Evolutionary conservation across 768 basidiomycete species (phyloP), one percentile per base, ranked within the genome.

Genomic region (Lanmaoa rubissima): DNA sequence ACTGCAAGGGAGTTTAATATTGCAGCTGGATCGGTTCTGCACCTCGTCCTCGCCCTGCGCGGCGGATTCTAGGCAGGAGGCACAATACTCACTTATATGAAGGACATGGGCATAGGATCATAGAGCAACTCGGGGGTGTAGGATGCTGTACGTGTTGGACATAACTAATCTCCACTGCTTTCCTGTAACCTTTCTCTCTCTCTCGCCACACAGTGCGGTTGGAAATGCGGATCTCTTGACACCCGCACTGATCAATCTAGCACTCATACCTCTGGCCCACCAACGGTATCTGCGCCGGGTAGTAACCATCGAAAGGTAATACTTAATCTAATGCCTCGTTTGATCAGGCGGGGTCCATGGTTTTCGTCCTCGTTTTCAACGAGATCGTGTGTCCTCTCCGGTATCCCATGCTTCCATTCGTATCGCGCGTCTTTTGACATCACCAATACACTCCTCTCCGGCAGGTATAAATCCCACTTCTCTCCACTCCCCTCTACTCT

Each of bases 31-130:
- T 82, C 90, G 26, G 90, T 92, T 28, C 85, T 98, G 63, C 96
- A 98, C 77, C 79, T 98, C 48, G 96, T 98, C 54, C 86, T 98
- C 46, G 94, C 96, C 8, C 84, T 98, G 42, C 92, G 96, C 73
- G 96, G 96, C 43, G 96, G 96, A 17, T 74, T 73, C 86, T 75
- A 80, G 63, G 32, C 53, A 46, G 21, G 44, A 51, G 49, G 40
- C 26, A 43, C 36, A 31, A 42, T 61, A 38, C 44, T 46, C 38
- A 51, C 57, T 51, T 50, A 50, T 57, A 61, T 43, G 63, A 54
- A 61, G 48, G 60, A 51, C 58, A 59, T 61, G 59, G 53, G 54
- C 61, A 63, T 62, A 57, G 45, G 48, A 65, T 59, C 55, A 65
- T 69, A 69, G 69, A 66, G 48, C 48, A 35, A 35, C 35, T 17